These are phyloP conservation scores for Pythium monospermum DNA, from an alignment of 352 stramenopile species.

Conservation along the genomic window DNA sequence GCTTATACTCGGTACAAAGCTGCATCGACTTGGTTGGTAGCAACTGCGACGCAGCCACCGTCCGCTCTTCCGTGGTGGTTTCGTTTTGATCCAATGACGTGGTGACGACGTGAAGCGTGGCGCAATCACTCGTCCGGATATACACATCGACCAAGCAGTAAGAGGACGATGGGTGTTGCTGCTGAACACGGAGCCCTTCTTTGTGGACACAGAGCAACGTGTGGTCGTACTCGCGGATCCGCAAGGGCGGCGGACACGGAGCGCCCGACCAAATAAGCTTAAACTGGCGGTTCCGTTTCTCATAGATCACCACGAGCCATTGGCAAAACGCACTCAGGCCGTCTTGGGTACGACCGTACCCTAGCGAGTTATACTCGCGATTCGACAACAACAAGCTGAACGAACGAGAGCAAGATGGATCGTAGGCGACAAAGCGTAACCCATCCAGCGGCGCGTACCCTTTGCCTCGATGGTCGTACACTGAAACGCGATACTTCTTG, in stretches of 20 bases:
- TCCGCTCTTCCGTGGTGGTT: conserved; percentile 1
- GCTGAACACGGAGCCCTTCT: conserved; percentile 33
- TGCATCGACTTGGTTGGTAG: conserved; percentile 27
- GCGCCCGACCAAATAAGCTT: conserved; percentile 56
- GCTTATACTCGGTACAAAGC: conserved; percentile 7
- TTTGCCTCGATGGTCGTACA: conserved; percentile 34
- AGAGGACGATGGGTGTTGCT: neutral
- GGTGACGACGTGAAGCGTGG: conserved; percentile 36
- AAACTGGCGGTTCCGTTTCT: conserved; percentile 41
- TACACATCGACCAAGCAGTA: conserved; percentile 35
- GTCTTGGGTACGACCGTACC: conserved; percentile 38
- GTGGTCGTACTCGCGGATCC: conserved; percentile 45
- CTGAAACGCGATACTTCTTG: conserved; percentile 38
- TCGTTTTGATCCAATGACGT: neutral
- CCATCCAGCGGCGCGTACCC: conserved; percentile 49
- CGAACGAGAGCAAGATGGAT: conserved; percentile 32
- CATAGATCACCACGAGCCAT: conserved; percentile 56
- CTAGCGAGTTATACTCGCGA: conserved; percentile 42
- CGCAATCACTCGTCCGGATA: conserved; percentile 27
- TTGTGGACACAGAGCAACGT: conserved; percentile 56
- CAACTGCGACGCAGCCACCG: conserved; percentile 19
- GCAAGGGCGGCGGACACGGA: conserved; percentile 43
- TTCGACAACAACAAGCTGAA: conserved; percentile 35
- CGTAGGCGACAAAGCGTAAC: conserved; percentile 48
- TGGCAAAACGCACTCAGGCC: conserved; percentile 47